Base-by-base conservation (phyloP, 75 land plant genomes). In the Larix kaempferi region DNA sequence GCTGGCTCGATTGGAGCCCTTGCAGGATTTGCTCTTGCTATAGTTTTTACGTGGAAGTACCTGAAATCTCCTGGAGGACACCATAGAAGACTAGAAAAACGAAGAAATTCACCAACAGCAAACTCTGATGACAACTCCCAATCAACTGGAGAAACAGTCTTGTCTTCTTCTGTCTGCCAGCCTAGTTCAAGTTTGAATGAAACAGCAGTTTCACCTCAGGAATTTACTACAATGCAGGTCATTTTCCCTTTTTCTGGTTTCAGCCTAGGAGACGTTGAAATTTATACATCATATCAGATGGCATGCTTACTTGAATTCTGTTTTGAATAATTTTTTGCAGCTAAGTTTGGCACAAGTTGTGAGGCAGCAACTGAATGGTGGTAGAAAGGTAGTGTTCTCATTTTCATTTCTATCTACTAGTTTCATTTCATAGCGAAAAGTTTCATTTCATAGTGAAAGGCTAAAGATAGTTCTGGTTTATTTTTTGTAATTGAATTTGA, bases 281-380 rank as follows among this genome's bases (percentile, higher is more conserved):
- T 74, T 55, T 22, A 17, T 74, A 56, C 27, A 56, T 19, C 6
- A 16, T 74, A 16, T 16, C 29, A 4, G 11, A 67, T 37, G 72
- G 22, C 37, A 64, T 64, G 33, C 67, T 39, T 39, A 67, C 21
- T 10, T 39, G 22, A 35, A 6, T 39, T 67, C 19, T 19, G 19
- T 10, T n/a, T 59, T 81, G 59, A 73, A 52, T 19, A 80, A 26
- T 76, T 59, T 77, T 75, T 75, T 74, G 71, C 90, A 96, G 94
- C 87, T 89, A 41, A 90, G 97, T 69, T 77, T 94, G 37, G 88
- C 88, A 8, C 97, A 94, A 80, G 75, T 91, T 39, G 96, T 96
- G 71, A 86, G 88, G 76, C 98, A 91, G 27, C 95, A 85, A 65
- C 79, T 96, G 76, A 88, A 88, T 74, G 97, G 93, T 66, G 94